phyloP scores from a whole-genome alignment of 2,329 filamentous ascomycete genomes.

The Fusarium anguioides region DNA sequence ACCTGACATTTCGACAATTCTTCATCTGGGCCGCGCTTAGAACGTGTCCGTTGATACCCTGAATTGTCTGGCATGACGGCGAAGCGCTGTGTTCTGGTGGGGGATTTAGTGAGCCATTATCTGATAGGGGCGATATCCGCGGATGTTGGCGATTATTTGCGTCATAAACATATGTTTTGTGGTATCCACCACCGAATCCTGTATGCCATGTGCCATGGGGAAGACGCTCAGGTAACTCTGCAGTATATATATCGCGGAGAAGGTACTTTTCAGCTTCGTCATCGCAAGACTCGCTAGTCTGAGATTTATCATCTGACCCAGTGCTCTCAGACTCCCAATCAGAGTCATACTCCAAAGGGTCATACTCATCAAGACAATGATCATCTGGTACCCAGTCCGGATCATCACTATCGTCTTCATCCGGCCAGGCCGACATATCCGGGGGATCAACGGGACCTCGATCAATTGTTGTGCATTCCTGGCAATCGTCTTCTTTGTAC shows the following conservation, averaged over 20 bases:
- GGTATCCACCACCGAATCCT: no score
- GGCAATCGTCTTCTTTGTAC: fast-evolving
- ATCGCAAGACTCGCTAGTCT: fast-evolving
- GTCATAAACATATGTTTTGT: not conserved
- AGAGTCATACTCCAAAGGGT: not conserved
- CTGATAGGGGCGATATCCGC: not conserved
- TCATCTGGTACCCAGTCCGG: not conserved
- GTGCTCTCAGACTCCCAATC: not conserved
- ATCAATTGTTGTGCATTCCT: not conserved
- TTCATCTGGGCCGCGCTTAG: not conserved
- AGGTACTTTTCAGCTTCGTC: not conserved
- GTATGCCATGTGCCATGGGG: constrained; percentile 10
- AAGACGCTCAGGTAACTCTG: not conserved
- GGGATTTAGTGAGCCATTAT: fast-evolving
- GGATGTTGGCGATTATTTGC: not conserved
- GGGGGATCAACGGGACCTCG: not conserved
- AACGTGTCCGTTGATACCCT: not conserved
- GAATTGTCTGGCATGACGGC: not conserved
- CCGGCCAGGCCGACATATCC: not conserved
- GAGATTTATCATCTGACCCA: fast-evolving
- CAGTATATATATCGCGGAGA: not conserved
- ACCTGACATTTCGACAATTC: constrained; percentile 3
- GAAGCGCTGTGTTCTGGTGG: constrained; percentile 1
- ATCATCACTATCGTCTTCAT: not conserved
- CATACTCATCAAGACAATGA: not conserved